These are phyloP conservation scores for Rhodotorula paludigena DNA, from an alignment of 768 basidiomycete species.

Conservation along the genomic window DNA sequence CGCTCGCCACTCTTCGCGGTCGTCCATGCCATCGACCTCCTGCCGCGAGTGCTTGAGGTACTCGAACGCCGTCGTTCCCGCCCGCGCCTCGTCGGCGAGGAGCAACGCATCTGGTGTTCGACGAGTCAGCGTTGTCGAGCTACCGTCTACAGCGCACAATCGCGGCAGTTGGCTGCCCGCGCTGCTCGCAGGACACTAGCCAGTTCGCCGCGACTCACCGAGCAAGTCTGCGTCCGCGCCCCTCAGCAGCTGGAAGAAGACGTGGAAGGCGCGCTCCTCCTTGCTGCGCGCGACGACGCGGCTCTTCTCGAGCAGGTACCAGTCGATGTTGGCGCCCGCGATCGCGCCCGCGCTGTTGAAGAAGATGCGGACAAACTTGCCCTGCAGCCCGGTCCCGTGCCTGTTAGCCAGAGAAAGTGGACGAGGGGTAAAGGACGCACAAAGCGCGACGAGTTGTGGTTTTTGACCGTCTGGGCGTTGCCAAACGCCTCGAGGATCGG, in stretches of 20 bases:
- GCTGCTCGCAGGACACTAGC: no score
- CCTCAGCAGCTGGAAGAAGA: slow-evolving; percentile 89
- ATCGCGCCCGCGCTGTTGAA: slow-evolving; percentile 91
- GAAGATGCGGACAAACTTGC: slow-evolving; percentile 93
- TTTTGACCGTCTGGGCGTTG: slow-evolving; percentile 95
- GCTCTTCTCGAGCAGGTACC: slow-evolving; percentile 98
- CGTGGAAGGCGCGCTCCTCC: slow-evolving; percentile 89
- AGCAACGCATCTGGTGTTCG: slow-evolving; percentile 29
- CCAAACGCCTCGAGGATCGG: slow-evolving; percentile 97
- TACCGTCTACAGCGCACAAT: neutral
- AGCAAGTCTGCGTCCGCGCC: slow-evolving; percentile 63
- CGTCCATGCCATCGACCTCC: slow-evolving; percentile 93
- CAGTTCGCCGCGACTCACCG: slow-evolving; percentile 51
- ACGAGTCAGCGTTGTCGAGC: neutral
- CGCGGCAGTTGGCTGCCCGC: no score
- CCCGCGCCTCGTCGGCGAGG: slow-evolving; percentile 42
- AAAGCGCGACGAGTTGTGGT: slow-evolving; percentile 98
- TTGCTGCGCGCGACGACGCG: slow-evolving; percentile 81
- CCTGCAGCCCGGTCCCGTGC: slow-evolving; percentile 46
- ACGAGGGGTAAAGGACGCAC: slow-evolving; percentile 38
- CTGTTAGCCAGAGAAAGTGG: neutral
- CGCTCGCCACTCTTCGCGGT: slow-evolving; percentile 76
- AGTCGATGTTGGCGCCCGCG: slow-evolving; percentile 95
- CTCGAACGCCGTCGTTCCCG: slow-evolving; percentile 68
- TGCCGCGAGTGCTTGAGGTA: slow-evolving; percentile 83